Evolutionary conservation across 208 protist genomes (phyloP), one percentile per base, ranked within the genome.

Genomic region (Crithidia expoeki): DNA sequence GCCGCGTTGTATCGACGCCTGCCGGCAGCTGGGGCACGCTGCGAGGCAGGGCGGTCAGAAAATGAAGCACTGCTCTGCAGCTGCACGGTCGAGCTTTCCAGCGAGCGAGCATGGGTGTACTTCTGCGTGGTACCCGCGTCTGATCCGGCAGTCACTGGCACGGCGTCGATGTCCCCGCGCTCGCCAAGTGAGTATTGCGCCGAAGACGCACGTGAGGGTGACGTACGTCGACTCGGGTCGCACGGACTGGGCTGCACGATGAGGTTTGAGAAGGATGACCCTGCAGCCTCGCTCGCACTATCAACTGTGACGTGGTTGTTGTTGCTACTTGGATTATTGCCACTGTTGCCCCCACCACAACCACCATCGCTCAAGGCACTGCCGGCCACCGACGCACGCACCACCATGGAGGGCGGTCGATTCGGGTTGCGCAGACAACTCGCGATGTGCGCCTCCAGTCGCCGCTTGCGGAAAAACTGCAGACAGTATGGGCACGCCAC

Each of bases 401-500:
- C 61, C 33, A 47, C 32, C 47, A 55, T 17, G 38, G 55, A 30
- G 28, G 51, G 49, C n/a, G 42, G 63, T 14, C 80, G 74, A 21
- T 80, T 83, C 14, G 79, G 85, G 67, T 91, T 91, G 57, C 80
- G 82, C 23, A 68, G 42, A 57, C 89, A 94, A 36, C 44, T 62
- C 44, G 71, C 27, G 32, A 69, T 23, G 66, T 92, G 85, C 14
- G 53, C 58, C 40, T 91, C 85, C 6, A 88, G 47, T 10, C 70
- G 51, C 23, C 62, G 73, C 57, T 79, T 81, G 4, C 83, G 64
- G 21, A 94, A 62, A 44, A 86, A 88, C 66, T 84, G 75, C 50
- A 90, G 71, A 58, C 89, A 94, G 51, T 72, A 76, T 0, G 68
- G 42, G 56, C 89, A 94, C 0, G 81, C 74, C 10, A 94, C 63